Conservation (phyloP, 306 rosid genomes). For the Quercus bicolor region DNA sequence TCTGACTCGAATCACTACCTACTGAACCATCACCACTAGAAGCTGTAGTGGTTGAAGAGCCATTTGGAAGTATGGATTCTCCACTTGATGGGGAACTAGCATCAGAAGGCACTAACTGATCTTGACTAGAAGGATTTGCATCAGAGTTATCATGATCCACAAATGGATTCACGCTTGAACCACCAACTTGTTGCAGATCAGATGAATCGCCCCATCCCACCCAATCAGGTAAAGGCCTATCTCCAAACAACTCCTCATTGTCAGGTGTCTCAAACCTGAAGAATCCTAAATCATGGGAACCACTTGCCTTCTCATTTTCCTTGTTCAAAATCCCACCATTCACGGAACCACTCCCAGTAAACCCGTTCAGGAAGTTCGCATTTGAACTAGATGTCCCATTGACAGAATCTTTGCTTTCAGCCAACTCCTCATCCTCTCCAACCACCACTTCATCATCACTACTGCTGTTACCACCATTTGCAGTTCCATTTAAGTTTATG, state of each 20-base stretch:
- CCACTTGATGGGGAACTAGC: conserved; percentile 38
- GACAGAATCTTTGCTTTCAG: conserved; percentile 47
- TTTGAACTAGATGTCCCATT: conserved; percentile 60
- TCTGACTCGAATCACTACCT: conserved; percentile 43
- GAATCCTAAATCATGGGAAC: conserved; percentile 67
- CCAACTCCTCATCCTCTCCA: conserved; percentile 79
- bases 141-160: conserved; percentile 55
- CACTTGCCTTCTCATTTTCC: conserved; percentile 44
- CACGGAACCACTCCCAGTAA: conserved; percentile 39
- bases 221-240: conserved; percentile 91
- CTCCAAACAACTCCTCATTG: conserved; percentile 63
- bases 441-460: conserved; percentile 94
- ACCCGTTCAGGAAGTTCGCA: conserved; percentile 42
- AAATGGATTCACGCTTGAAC: conserved; percentile 75
- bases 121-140: conserved; percentile 28
- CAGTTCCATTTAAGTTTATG: conserved; percentile 68
- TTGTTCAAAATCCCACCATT: conserved; percentile 44
- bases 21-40: conserved; percentile 45
- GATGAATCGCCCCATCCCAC: conserved; percentile 83
- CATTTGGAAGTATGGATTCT: conserved; percentile 57
- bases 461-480: conserved; percentile 71
- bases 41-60: conserved; percentile 44
- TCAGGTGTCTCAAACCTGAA: conserved; percentile 77
- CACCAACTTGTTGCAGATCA: conserved; percentile 64
- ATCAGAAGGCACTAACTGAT: conserved; percentile 43